These are phyloP conservation scores for Russula compacta DNA, from an alignment of 768 basidiomycete species.

Conservation along the genomic window DNA sequence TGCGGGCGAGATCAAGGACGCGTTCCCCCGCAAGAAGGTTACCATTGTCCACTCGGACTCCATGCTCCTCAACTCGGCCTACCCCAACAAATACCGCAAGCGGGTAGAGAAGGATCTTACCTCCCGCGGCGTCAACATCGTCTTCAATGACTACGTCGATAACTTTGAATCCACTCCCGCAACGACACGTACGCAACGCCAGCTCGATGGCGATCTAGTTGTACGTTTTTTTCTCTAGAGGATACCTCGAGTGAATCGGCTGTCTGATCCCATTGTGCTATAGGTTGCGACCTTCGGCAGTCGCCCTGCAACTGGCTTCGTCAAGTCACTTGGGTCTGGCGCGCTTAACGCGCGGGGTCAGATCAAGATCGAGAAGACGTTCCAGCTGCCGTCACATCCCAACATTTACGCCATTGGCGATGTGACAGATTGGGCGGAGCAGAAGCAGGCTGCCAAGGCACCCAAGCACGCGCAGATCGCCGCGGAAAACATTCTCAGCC, in stretches of 20 bases:
- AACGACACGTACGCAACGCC: conserved; percentile 42
- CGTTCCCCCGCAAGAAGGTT: conserved; percentile 39
- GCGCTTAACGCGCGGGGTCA: conserved; percentile 30
- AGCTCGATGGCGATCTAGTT: conserved; percentile 46
- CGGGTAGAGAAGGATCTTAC: conserved; percentile 35
- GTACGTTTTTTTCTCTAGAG: conserved; percentile 31
- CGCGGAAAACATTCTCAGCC: conserved; percentile 39
- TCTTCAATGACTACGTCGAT: conserved; percentile 44
- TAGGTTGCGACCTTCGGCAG: conserved; percentile 27
- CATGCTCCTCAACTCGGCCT: conserved; percentile 47
- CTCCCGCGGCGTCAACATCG: conserved; percentile 39
- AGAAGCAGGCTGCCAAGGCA: conserved; percentile 49
- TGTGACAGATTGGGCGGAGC: conserved; percentile 52
- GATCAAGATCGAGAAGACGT: conserved; percentile 47
- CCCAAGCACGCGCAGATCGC: conserved; percentile 36
- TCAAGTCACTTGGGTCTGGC: conserved; percentile 36
- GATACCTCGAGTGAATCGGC: not conserved
- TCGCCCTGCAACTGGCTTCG: conserved; percentile 46
- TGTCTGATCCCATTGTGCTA: not conserved
- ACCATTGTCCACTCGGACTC: conserved; percentile 52
- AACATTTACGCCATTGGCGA: conserved; percentile 61
- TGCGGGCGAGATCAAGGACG: conserved; percentile 38
- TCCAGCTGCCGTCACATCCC: conserved; percentile 43
- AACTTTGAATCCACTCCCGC: conserved; percentile 30
- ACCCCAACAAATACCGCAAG: conserved; percentile 45